phyloP scores from a whole-genome alignment of 1,139 yeast species.

The Geotrichum cucujoidarum region DNA sequence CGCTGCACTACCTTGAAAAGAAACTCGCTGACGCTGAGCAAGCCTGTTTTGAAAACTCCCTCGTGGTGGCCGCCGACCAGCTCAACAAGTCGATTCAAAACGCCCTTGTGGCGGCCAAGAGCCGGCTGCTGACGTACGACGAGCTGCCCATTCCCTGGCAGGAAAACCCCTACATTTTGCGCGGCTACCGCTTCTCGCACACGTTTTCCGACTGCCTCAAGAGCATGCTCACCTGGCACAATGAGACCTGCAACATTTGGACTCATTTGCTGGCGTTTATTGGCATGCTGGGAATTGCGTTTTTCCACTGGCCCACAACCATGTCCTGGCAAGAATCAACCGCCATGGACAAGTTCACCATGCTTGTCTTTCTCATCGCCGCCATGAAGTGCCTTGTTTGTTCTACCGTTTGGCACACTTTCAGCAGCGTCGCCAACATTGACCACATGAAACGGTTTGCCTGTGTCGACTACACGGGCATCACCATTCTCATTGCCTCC shows the following conservation, averaged over 20 bases:
- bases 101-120: constrained; percentile 45
- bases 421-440: constrained; percentile 68
- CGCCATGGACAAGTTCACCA: constrained; percentile 47
- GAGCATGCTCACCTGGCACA: constrained; percentile 64
- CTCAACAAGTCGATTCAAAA: constrained; percentile 27
- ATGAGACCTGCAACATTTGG: constrained; percentile 93
- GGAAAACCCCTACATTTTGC: constrained; percentile 77
- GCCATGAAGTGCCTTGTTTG: constrained; percentile 72
- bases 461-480: constrained; percentile 93
- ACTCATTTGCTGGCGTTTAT: constrained; percentile 72
- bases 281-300: constrained; percentile 51
- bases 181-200: constrained; percentile 80
- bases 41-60: constrained; percentile 20
- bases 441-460: constrained; percentile 69
- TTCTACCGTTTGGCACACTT: constrained; percentile 89
- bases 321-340: constrained; percentile 42
- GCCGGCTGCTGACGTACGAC: constrained; percentile 65
- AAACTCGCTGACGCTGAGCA: constrained; percentile 34
- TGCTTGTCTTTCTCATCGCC: constrained; percentile 63
- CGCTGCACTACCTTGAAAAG: constrained; percentile 33
- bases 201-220: constrained; percentile 55
- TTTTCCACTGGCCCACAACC: constrained; percentile 56
- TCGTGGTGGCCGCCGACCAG: constrained; percentile 24
- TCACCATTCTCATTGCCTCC: constrained; percentile 84
- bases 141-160: constrained; percentile 92